Base-by-base conservation (phyloP, 345 rosid species). In the Arabidopsis arenosa region DNA sequence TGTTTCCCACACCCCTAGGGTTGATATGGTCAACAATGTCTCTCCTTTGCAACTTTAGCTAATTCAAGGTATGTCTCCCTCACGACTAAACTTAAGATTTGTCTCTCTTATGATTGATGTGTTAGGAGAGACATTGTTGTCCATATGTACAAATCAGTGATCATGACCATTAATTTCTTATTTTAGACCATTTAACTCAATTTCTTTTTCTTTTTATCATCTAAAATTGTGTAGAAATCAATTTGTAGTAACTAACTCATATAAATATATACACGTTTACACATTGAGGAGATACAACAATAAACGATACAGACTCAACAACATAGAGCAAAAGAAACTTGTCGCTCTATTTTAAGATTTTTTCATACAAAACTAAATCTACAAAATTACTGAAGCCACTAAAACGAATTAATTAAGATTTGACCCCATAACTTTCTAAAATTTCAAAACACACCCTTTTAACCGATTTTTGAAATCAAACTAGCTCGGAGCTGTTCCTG, bases 401-500 rank as follows among this genome's bases (percentile, higher is more conserved):
- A 67, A 60, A 60, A 60, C 63, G 5, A 61, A 49, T 10, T 75
- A 68, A 63, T 52, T 62, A 53, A 9, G 3, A 53, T 33, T 62
- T 58, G 18, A 67, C 41, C 74, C 74, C 79, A 61, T 51, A 68
- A 52, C 0, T 58, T 57, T 57, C 37, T 14, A 59, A 48, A 0
- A 4, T 5, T 1, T 1, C 8, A 70, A 5, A 70, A 33, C 33
- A 8, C 37, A n/a, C 37, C 2, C 7, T 23, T 56, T 44, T 80
- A 91, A 15, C 89, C 85, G 65, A 92, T 81, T 80, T 84, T 95
- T 78, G 90, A 83, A 60, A 85, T 68, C 39, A 95, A 80, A 45
- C 87, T 93, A 11, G 76, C 44, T 63, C 84, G 85, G 60, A 94
- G 97, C 84, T 94, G 96, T 49, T 94, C 98, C 48, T 83, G 98